Percentiles rank a stretch among this genome's conserved stretches.
These are phyloP conservation scores for Penicillium sp. DNA, from an alignment of 2,329 filamentous ascomycete species.

Conservation along the genomic window DNA sequence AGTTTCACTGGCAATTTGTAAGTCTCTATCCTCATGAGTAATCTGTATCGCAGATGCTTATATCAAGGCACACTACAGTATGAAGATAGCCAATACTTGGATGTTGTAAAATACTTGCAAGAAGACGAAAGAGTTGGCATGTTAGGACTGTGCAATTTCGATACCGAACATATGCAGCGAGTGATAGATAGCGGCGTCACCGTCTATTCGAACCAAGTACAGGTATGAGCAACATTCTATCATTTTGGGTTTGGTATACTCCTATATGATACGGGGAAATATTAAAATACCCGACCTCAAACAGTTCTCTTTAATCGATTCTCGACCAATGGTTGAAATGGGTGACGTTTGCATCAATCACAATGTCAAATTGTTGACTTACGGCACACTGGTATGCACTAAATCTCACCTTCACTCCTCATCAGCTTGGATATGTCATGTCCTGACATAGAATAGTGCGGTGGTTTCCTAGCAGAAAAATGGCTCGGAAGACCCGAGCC, in stretches of 20 bases:
- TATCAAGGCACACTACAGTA: too few species aligned
- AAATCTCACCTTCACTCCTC: not conserved
- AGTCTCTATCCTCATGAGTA: too few species aligned
- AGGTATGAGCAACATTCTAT: constrained; percentile 20
- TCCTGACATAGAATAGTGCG: constrained; percentile 7
- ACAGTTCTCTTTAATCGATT: constrained; percentile 41
- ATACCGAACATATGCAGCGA: constrained; percentile 34
- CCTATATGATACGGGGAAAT: too few species aligned
- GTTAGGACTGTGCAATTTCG: constrained; percentile 43
- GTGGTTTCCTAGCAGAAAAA: constrained; percentile 10
- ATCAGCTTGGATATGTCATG: not conserved
- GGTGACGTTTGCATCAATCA: constrained; percentile 32
- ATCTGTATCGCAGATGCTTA: too few species aligned
- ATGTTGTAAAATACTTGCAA: constrained; percentile 31
- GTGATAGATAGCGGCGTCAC: constrained; percentile 29
- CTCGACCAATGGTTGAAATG: constrained; percentile 36
- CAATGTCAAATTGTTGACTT: constrained; percentile 43
- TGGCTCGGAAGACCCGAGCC: constrained; percentile 9
- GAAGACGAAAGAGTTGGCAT: constrained; percentile 29
- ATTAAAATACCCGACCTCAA: too few species aligned
- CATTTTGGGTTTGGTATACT: not conserved
- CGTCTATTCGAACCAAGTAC: constrained; percentile 38
- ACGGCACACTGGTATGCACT: constrained; percentile 35
- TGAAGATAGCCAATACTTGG: constrained; percentile 34
- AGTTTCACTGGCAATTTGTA: constrained; percentile 44